These are phyloP conservation scores for Puccinia triticina DNA, from an alignment of 1,284 basidiomycete species.

Conservation along the genomic window DNA sequence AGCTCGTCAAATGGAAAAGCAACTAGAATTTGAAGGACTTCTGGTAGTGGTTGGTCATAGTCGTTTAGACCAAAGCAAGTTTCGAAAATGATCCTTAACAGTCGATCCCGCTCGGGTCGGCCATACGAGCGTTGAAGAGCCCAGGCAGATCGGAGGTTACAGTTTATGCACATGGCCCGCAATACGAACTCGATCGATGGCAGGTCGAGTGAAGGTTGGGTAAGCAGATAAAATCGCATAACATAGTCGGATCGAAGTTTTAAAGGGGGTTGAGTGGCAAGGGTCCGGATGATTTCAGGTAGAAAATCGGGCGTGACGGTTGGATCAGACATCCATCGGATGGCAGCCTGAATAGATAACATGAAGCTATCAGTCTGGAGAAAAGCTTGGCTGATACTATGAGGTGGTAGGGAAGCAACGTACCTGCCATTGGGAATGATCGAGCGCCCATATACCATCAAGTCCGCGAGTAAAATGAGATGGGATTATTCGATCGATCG, in stretches of 20 bases:
- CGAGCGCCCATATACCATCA: slow-evolving; percentile 50
- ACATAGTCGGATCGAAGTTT: slow-evolving; percentile 13
- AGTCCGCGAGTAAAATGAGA: slow-evolving; percentile 32
- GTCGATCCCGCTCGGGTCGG: slow-evolving; percentile 26
- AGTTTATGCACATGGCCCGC: slow-evolving; percentile 32
- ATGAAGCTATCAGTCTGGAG: neutral
- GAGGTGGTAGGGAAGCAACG: neutral
- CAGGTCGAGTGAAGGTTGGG: slow-evolving; percentile 32
- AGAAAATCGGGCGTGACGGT: slow-evolving; percentile 37
- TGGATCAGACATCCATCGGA: slow-evolving; percentile 30
- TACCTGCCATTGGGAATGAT: slow-evolving; percentile 48
- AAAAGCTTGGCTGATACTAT: too few species aligned
- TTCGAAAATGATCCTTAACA: slow-evolving; percentile 29
- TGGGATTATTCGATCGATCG: slow-evolving; percentile 40
- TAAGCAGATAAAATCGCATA: slow-evolving; percentile 36
- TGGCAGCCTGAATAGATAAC: slow-evolving; percentile 22
- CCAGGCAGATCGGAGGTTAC: slow-evolving; percentile 44
- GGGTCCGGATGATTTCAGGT: slow-evolving; percentile 42
- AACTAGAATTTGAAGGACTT: slow-evolving; percentile 20
- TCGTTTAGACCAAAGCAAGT: slow-evolving; percentile 50
- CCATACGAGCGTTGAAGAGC: slow-evolving; percentile 39
- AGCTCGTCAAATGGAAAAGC: slow-evolving; percentile 44
- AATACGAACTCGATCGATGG: slow-evolving; percentile 23
- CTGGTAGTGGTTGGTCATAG: slow-evolving; percentile 12
- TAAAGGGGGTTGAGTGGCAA: slow-evolving; percentile 36